Conservation (phyloP, 2,329 filamentous ascomycete species). For the Tolypocladium cylindrosporum region DNA sequence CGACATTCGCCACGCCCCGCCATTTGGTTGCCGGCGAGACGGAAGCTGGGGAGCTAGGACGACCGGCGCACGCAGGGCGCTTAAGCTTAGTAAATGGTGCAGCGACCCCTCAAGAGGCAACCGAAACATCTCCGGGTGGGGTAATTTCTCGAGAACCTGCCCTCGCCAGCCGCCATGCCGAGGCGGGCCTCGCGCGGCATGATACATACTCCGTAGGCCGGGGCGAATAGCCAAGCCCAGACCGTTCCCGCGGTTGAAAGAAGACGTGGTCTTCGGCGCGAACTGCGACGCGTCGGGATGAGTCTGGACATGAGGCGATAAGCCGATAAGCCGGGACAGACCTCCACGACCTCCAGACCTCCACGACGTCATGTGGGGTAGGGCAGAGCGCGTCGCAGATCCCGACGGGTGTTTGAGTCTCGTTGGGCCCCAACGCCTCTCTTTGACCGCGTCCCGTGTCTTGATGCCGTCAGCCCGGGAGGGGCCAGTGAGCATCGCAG, state of each 20-base stretch:
- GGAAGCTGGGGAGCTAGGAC: background rate
- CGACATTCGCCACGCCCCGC: background rate
- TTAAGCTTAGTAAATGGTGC: no score
- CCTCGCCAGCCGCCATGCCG: background rate
- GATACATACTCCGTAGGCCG: background rate
- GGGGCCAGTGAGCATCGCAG: background rate
- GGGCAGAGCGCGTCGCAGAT: background rate
- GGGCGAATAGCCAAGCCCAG: background rate
- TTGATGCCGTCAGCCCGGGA: background rate
- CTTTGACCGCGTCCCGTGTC: no score
- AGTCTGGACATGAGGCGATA: background rate
- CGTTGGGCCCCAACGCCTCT: background rate
- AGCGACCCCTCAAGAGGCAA: background rate
- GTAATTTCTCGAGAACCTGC: background rate
- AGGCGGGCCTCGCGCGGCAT: background rate
- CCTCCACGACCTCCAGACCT: background rate
- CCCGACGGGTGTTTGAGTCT: background rate
- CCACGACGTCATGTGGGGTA: background rate
- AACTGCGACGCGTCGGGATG: background rate
- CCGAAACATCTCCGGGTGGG: background rate
- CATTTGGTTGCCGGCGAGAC: background rate
- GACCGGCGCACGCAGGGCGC: background rate
- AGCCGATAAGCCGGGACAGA: background rate
- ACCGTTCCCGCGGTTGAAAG: background rate
- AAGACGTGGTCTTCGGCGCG: background rate